Evolutionary conservation across 2,329 filamentous ascomycete genomes (phyloP).

Genomic region (Rugonectria rugulosa): DNA sequence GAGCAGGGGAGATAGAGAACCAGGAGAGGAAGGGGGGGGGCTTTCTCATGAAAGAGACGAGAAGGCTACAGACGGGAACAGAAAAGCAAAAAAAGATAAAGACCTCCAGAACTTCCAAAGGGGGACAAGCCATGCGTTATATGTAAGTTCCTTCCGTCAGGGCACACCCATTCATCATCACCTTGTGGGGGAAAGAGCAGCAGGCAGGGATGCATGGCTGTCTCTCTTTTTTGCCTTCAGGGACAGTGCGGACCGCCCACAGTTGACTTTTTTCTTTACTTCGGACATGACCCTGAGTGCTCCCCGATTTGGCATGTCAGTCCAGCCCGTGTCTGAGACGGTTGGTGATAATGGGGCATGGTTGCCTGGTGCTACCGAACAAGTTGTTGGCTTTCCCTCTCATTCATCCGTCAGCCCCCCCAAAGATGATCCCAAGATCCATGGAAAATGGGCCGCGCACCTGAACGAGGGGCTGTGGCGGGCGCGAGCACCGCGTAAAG

Average conservation of each 20-base stretch:
- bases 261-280: too few species aligned
- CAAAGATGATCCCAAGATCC: slow-evolving; percentile 18
- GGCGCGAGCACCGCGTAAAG: slow-evolving; percentile 41
- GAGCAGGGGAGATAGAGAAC: slow-evolving; percentile 6
- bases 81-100: slow-evolving; percentile 1
- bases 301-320: slow-evolving; percentile 3
- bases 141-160: slow-evolving; percentile 16
- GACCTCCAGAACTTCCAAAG: slow-evolving; percentile 8
- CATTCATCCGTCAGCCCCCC: slow-evolving; percentile 28
- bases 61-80: slow-evolving; percentile 6
- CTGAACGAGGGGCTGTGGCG: slow-evolving; percentile 37
- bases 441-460: slow-evolving; percentile 39
- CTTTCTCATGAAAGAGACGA: slow-evolving; percentile 5
- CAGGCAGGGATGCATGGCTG: slow-evolving; percentile 10
- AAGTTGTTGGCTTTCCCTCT: slow-evolving; percentile 26
- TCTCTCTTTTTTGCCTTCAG: background rate
- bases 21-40: background rate
- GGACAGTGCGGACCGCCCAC: slow-evolving; percentile 8
- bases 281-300: slow-evolving; percentile 3
- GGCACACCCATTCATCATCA: slow-evolving; percentile 8
- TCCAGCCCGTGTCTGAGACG: slow-evolving; percentile 30
- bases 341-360: slow-evolving; percentile 37
- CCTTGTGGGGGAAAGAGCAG: slow-evolving; percentile 22
- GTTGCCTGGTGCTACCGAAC: slow-evolving; percentile 42
- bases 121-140: slow-evolving; percentile 20